Percentiles rank a stretch among this genome's conserved stretches.
These are phyloP conservation scores for Claviceps lovelessii DNA, from an alignment of 2,329 filamentous ascomycete species.

Conservation along the genomic window DNA sequence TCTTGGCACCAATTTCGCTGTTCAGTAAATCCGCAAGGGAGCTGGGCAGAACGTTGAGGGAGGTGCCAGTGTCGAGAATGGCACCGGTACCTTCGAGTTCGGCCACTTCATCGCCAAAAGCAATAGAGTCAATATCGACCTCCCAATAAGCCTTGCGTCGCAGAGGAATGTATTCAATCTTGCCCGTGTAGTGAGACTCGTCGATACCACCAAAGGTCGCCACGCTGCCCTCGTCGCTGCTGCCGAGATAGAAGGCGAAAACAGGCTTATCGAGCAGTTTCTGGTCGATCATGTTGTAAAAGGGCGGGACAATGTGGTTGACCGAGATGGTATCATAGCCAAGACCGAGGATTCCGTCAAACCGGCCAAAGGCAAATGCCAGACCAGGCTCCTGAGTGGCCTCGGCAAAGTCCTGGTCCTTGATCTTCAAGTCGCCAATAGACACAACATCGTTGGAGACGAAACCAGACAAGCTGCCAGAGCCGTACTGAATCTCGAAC, in stretches of 20 bases:
- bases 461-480: constrained; percentile 83
- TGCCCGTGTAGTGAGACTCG: constrained; percentile 63
- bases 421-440: constrained; percentile 80
- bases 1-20: constrained; percentile 95
- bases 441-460: constrained; percentile 75
- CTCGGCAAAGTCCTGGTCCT: constrained; percentile 90
- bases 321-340: constrained; percentile 96
- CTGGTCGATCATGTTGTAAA: constrained; percentile 92
- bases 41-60: constrained; percentile 84
- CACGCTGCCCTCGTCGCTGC: constrained; percentile 61
- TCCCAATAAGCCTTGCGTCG: constrained; percentile 99
- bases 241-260: constrained; percentile 91
- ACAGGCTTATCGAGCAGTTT: constrained; percentile 79
- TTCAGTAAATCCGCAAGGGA: constrained; percentile 92
- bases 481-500: constrained; percentile 92
- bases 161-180: constrained; percentile 85
- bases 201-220: constrained; percentile 83
- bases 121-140: constrained; percentile 86
- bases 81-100: constrained; percentile 90
- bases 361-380: constrained; percentile 93
- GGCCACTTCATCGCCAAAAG: constrained; percentile 71
- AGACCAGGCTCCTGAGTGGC: constrained; percentile 90
- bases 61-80: constrained; percentile 96
- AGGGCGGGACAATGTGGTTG: constrained; percentile 84
- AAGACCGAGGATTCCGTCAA: constrained; percentile 91